Percentiles rank a stretch among this genome's conserved stretches.
These are phyloP conservation scores for Zychaea mexicana DNA, from an alignment of 371 early-diverging fungal genomes.

Conservation along the genomic window DNA sequence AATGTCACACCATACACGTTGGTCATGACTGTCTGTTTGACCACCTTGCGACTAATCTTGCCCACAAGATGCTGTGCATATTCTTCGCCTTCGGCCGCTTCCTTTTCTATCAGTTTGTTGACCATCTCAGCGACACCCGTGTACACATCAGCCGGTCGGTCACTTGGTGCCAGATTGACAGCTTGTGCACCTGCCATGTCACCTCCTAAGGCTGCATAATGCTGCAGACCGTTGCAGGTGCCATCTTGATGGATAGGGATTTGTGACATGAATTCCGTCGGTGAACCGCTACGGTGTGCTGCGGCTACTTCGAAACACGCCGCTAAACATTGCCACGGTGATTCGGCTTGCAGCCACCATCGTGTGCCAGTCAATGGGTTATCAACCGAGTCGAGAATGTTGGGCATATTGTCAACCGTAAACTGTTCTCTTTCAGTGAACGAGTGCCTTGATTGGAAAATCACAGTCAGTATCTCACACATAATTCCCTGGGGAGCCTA, in stretches of 20 bases:
- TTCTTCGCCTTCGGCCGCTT: slow-evolving; percentile 60
- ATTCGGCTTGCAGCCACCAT: slow-evolving; percentile 94
- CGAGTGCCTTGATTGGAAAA: slow-evolving; percentile 51
- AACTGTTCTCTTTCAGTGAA: slow-evolving; percentile 84
- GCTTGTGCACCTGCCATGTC: slow-evolving; percentile 90
- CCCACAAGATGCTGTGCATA: slow-evolving; percentile 61
- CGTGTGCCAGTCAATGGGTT: slow-evolving; percentile 74
- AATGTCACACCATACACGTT: slow-evolving; percentile 98
- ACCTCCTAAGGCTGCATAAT: slow-evolving; percentile 98
- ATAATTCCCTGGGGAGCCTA: background rate
- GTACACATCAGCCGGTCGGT: slow-evolving; percentile 94
- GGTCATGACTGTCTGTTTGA: slow-evolving; percentile 99
- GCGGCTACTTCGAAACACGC: slow-evolving; percentile 86
- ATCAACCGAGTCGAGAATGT: slow-evolving; percentile 86
- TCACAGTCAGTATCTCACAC: background rate
- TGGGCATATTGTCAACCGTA: slow-evolving; percentile 70
- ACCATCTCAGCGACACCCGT: slow-evolving; percentile 86
- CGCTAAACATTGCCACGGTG: slow-evolving; percentile 95
- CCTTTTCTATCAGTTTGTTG: slow-evolving; percentile 65
- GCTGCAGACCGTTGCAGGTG: slow-evolving; percentile 98
- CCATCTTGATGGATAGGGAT: slow-evolving; percentile 98
- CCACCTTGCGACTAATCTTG: slow-evolving; percentile 89
- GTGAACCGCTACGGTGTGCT: slow-evolving; percentile 77
- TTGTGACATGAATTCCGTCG: slow-evolving; percentile 69
- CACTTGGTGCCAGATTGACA: slow-evolving; percentile 89